A percentile compares a stretch with the other conserved stretches of the same genome.
Evolutionary conservation across 2,329 filamentous ascomycete species (phyloP).

Genomic region (Talaromyces verruculosus): DNA sequence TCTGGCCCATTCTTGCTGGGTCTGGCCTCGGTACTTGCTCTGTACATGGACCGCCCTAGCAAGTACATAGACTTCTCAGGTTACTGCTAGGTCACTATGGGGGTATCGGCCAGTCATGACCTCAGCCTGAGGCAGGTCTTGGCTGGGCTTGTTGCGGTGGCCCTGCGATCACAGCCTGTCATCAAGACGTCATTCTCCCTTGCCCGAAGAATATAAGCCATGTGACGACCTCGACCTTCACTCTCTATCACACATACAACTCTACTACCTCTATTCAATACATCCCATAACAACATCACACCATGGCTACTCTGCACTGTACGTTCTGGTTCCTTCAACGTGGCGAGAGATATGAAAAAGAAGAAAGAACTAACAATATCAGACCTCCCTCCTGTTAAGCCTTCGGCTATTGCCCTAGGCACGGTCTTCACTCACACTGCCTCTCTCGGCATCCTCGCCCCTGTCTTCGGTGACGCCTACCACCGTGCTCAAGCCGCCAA

Average conservation of each 20-base stretch:
- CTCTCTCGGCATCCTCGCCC: constrained; percentile 81
- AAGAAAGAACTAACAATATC: constrained; percentile 8
- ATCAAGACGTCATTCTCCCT: constrained; percentile 21
- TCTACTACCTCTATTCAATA: background rate
- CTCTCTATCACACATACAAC: background rate
- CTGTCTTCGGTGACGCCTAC: constrained; percentile 93
- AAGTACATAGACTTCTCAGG: background rate
- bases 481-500: constrained; percentile 86
- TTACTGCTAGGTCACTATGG: background rate
- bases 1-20: background rate
- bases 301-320: constrained; percentile 22
- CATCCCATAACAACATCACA: background rate
- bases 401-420: constrained; percentile 94
- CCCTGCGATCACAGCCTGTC: constrained; percentile 2
- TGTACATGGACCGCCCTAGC: background rate
- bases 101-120: constrained; percentile 9
- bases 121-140: constrained; percentile 8
- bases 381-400: constrained; percentile 86
- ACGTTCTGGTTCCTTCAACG: constrained; percentile 2
- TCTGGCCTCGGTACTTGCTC: background rate
- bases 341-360: background rate
- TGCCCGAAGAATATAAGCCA: constrained; percentile 16
- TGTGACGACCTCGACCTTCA: constrained; percentile 5
- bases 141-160: background rate
- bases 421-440: constrained; percentile 92